Conservation (phyloP, 176 grass and related monocot genomes). For the Carex scoparia region DNA sequence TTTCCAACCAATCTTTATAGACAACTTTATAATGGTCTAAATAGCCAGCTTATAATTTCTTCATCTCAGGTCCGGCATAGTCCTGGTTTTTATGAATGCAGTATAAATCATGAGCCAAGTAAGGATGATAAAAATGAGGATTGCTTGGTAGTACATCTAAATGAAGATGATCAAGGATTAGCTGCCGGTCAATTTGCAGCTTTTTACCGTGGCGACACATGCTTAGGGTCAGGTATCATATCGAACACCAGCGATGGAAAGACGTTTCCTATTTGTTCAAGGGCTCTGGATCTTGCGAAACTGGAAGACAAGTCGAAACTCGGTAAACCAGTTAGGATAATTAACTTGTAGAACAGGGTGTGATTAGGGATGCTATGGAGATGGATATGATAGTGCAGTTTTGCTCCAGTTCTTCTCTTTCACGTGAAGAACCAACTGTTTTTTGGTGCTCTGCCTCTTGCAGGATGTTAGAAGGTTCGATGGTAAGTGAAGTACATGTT, state of each 20-base stretch:
- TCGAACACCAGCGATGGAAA: conserved; percentile 59
- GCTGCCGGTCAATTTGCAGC: conserved; percentile 87
- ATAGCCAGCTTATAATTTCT: background rate
- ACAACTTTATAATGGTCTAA: background rate
- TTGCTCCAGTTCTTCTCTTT: too few species aligned
- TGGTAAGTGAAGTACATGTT: background rate
- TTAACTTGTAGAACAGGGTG: conserved; percentile 52
- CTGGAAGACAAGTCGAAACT: conserved; percentile 75
- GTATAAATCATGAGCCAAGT: conserved; percentile 27
- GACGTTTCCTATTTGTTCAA: conserved; percentile 66
- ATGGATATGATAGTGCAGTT: background rate
- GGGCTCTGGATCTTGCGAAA: conserved; percentile 58
- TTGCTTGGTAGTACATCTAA: conserved; percentile 49
- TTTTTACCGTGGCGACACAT: conserved; percentile 50
- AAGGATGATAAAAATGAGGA: conserved; percentile 34
- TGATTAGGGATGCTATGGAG: background rate
- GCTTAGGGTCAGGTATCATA: conserved; percentile 83
- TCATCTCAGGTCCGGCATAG: conserved; percentile 60
- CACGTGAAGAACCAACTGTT: background rate
- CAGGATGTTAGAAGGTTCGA: background rate
- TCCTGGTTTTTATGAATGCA: conserved; percentile 76
- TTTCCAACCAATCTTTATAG: background rate
- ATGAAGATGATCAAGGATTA: conserved; percentile 86
- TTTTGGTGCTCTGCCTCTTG: background rate
- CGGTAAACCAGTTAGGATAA: conserved; percentile 80